Evolutionary conservation across 164 flowering plant genomes (phyloP), one percentile per base, ranked within the genome.

Genomic region (Magnolia kwangsiensis): DNA sequence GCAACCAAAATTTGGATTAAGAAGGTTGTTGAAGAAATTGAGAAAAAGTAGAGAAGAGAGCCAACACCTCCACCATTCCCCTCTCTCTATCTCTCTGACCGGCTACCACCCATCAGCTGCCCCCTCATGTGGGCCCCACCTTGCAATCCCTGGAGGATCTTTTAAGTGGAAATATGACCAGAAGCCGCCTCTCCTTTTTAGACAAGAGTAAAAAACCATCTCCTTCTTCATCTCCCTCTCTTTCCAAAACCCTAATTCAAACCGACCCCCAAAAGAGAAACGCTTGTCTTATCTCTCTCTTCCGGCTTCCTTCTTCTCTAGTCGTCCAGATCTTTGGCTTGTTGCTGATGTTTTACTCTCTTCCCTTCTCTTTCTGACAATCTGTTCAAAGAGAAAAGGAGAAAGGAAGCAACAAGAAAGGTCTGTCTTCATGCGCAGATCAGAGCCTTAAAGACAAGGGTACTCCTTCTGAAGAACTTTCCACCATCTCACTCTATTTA

Each of bases 391-490:
- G 59, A 75, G 77, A 75, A 58, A 31, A 69, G n/a, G 50, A 21
- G n/a, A 14, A 51, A 72, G 14, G n/a, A 74, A 63, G 65, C 10
- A 73, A 16, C 49, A 71, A 50, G 63, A 63, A 50, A 77, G 51
- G 24, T 58, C 82, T 68, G 76, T 78, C 69, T 29, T 72, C 59
- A 70, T 80, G 24, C 51, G 76, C 78, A 78, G 83, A 84, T 80
- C 85, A 80, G 74, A 72, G 77, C 80, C 75, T 79, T 83, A 27
- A 77, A 80, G 76, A 68, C 23, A 75, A 73, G 79, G 86, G 86
- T 84, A 81, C 87, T 75, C 37, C 64, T 67, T 79, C 82, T 79
- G 69, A 80, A 31, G 71, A n/a, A 75, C 75, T 78, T 83, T 69
- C 78, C 71, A 80, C 81, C 77, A 77, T 75, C 74, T 76, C 75